These are phyloP conservation scores for Daldinia concentrica DNA, from an alignment of 495 filamentous ascomycete species.

Conservation along the genomic window DNA sequence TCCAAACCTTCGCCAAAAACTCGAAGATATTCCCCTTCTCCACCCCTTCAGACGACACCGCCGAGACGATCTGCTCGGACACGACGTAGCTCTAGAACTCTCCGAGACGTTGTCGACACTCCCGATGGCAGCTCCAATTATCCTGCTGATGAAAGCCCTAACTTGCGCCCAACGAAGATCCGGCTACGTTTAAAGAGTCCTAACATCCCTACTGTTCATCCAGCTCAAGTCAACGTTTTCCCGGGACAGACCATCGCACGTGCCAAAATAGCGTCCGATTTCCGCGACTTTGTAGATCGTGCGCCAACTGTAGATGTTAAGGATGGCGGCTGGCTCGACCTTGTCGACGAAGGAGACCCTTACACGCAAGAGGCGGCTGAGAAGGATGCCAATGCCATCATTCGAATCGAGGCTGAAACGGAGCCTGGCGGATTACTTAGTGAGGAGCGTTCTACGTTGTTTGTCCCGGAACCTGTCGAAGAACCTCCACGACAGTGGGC, in stretches of 20 bases:
- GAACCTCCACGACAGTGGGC: constrained; percentile 81
- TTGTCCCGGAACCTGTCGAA: constrained; percentile 77
- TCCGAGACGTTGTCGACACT: constrained; percentile 25
- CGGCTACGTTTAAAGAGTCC: constrained; percentile 50
- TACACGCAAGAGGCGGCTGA: constrained; percentile 61
- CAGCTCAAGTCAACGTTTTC: constrained; percentile 57
- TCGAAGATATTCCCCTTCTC: constrained; percentile 48
- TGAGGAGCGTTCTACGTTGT: constrained; percentile 74
- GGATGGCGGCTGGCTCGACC: constrained; percentile 58
- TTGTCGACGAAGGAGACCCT: constrained; percentile 63
- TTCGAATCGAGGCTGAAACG: constrained; percentile 72
- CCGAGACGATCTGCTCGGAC: constrained; percentile 48
- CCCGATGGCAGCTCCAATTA: constrained; percentile 40
- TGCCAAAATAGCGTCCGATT: constrained; percentile 57
- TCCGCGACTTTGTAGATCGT: constrained; percentile 62
- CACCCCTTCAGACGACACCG: constrained; percentile 46
- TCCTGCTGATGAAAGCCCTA: constrained; percentile 40
- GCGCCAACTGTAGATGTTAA: constrained; percentile 57
- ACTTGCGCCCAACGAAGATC: constrained; percentile 55
- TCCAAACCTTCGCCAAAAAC: constrained; percentile 44
- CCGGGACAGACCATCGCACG: constrained; percentile 47
- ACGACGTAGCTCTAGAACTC: constrained; percentile 51
- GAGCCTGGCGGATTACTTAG: constrained; percentile 80
- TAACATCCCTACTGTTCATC: constrained; percentile 62
- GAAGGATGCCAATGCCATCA: constrained; percentile 63